Conservation (phyloP, 805 yeast genomes). For the Clavispora phyllophila region DNA sequence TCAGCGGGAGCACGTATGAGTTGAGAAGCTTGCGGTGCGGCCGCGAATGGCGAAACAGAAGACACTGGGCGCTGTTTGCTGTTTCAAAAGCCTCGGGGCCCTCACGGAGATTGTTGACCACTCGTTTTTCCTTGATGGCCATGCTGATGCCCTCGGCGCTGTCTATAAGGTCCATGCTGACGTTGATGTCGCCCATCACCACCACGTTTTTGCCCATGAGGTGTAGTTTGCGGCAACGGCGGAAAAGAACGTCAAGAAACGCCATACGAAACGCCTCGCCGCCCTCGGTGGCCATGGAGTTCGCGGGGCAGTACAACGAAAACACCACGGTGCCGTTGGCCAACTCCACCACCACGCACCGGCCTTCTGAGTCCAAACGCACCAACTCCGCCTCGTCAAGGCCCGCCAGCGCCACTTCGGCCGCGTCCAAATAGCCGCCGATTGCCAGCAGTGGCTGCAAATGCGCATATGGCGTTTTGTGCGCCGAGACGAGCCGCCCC, state of each 20-base stretch:
- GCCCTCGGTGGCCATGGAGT: slow-evolving; percentile 64
- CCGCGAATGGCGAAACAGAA: slow-evolving; percentile 30
- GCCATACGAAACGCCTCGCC: slow-evolving; percentile 55
- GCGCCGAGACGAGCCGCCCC: slow-evolving; percentile 41
- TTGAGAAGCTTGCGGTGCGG: slow-evolving; percentile 28
- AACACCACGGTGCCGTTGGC: slow-evolving; percentile 57
- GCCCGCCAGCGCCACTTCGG: slow-evolving; percentile 29
- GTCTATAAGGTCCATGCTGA: slow-evolving; percentile 75
- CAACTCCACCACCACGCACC: slow-evolving; percentile 73
- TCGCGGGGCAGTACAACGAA: slow-evolving; percentile 86
- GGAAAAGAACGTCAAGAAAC: slow-evolving; percentile 56
- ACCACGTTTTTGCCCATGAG: slow-evolving; percentile 61
- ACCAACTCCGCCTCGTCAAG: slow-evolving; percentile 3
- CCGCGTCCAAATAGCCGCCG: slow-evolving; percentile 63
- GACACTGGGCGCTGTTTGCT: slow-evolving; percentile 22
- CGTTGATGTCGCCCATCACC: slow-evolving; percentile 85
- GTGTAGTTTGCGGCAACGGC: slow-evolving; percentile 55
- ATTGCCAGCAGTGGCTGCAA: slow-evolving; percentile 30
- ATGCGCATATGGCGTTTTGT: slow-evolving; percentile 10
- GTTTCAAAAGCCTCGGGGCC: slow-evolving; percentile 22
- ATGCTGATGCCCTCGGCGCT: slow-evolving; percentile 64
- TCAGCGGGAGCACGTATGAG: slow-evolving; percentile 20
- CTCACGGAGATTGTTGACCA: slow-evolving; percentile 11
- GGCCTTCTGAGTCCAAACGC: slow-evolving; percentile 73
- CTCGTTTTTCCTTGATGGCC: slow-evolving; percentile 25